These are phyloP conservation scores for Pichia pseudocactophila DNA, from an alignment of 805 yeast genomes.

Conservation along the genomic window DNA sequence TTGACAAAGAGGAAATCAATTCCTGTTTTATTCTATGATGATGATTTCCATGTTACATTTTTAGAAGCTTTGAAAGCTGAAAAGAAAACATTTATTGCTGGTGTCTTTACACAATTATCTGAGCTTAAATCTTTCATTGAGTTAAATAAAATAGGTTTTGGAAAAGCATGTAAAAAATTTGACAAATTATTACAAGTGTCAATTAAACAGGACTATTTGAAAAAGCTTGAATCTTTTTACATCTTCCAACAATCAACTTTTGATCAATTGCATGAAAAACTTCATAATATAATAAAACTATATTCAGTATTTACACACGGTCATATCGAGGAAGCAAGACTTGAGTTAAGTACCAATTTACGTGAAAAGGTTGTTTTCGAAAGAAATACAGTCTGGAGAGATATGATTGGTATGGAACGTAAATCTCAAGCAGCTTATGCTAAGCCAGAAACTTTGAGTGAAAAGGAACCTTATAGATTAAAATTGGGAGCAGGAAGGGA, in stretches of 20 bases:
- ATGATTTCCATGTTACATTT: slow-evolving; percentile 29
- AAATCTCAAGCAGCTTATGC: slow-evolving; percentile 67
- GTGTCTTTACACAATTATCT: slow-evolving; percentile 63
- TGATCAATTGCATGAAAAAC: slow-evolving; percentile 38
- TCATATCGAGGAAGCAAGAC: slow-evolving; percentile 33
- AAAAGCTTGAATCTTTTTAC: slow-evolving; percentile 36
- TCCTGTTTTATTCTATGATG: slow-evolving; percentile 29
- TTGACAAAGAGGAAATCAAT: slow-evolving; percentile 21
- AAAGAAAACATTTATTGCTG: slow-evolving; percentile 55
- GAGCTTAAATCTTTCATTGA: slow-evolving; percentile 80
- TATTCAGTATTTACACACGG: slow-evolving; percentile 33
- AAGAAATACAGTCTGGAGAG: slow-evolving; percentile 96
- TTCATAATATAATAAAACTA: slow-evolving; percentile 35
- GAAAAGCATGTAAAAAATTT: slow-evolving; percentile 84
- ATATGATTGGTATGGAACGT: slow-evolving; percentile 84
- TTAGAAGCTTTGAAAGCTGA: slow-evolving; percentile 50
- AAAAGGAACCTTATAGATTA: slow-evolving; percentile 16
- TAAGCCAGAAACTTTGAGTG: slow-evolving; percentile 13
- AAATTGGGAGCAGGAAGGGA: slow-evolving; percentile 24
- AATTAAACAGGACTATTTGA: slow-evolving; percentile 51
- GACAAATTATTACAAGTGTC: slow-evolving; percentile 69
- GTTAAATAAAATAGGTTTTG: slow-evolving; percentile 79
- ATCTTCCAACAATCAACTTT: slow-evolving; percentile 47
- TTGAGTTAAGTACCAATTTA: slow-evolving; percentile 43
- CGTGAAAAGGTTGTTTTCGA: slow-evolving; percentile 97